Conservation (phyloP, 2,329 filamentous ascomycete species). For the Corinectria fuckeliana region DNA sequence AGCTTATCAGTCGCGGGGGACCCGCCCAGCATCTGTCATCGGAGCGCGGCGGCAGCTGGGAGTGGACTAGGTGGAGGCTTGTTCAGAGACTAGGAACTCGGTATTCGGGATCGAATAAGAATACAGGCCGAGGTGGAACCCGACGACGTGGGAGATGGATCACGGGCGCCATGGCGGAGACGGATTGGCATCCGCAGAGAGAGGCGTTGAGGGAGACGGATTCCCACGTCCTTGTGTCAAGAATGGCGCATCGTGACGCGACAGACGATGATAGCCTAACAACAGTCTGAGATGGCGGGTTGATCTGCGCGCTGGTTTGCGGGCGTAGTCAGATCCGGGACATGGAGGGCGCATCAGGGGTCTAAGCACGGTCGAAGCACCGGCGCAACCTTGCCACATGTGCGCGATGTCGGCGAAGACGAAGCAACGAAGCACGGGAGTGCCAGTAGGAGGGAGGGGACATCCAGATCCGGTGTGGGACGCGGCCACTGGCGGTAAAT, state of each 20-base stretch:
- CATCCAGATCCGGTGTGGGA: background rate
- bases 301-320: background rate
- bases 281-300: background rate
- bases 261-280: too few relatives aligned
- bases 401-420: constrained; percentile 18
- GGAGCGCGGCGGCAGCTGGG: constrained; percentile 10
- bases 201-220: background rate
- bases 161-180: background rate
- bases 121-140: constrained; percentile 1
- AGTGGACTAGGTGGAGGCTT: background rate
- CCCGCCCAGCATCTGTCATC: constrained; percentile 9
- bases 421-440: background rate
- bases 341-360: background rate
- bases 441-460: background rate
- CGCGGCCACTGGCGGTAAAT: constrained; percentile 13
- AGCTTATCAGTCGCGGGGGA: constrained; percentile 29
- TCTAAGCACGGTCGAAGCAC: background rate
- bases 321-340: background rate
- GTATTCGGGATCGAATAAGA: constrained; percentile 16
- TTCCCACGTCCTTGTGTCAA: background rate
- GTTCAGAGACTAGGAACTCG: constrained; percentile 1
- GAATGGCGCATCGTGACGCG: background rate
- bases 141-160: background rate
- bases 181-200: constrained; percentile 10
- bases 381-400: background rate